phyloP scores from a whole-genome alignment of 371 early-diverging fungal genomes.

The Mucor piriformis region DNA sequence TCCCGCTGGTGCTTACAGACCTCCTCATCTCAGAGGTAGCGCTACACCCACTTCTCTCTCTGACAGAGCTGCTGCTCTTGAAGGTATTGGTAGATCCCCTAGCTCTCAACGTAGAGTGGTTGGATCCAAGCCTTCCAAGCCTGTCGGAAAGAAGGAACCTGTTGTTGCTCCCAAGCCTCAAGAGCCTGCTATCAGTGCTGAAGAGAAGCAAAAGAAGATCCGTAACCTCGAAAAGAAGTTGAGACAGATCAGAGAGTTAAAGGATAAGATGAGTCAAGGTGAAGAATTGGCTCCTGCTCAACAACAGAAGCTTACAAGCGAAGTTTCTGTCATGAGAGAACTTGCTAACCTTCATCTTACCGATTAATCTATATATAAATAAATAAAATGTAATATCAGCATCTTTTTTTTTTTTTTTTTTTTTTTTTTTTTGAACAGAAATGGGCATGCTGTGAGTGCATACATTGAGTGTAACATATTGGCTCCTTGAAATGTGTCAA shows the following conservation, averaged over 20 bases:
- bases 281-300: constrained; percentile 86
- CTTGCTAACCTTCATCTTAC: constrained; percentile 31
- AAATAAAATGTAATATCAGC: no score
- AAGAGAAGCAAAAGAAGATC: constrained; percentile 82
- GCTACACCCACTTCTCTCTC: constrained; percentile 53
- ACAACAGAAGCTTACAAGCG: constrained; percentile 43
- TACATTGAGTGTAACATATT: no score
- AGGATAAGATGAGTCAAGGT: constrained; percentile 76
- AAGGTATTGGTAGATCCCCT: constrained; percentile 33
- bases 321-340: constrained; percentile 47
- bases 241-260: constrained; percentile 84
- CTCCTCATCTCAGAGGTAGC: constrained; percentile 75
- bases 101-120: constrained; percentile 35
- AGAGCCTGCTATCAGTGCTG: constrained; percentile 24
- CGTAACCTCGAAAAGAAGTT: constrained; percentile 88
- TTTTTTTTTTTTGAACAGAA: no score
- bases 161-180: constrained; percentile 2
- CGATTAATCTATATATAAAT: no score
- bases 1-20: constrained; percentile 75
- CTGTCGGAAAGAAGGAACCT: constrained; percentile 18
- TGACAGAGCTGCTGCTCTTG: constrained; percentile 38
- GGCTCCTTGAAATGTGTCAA: no score
- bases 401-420: no score
- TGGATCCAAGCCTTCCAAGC: constrained; percentile 31
- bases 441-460: no score